phyloP scores from a whole-genome alignment of 768 basidiomycete species.

The Trametes elegans region DNA sequence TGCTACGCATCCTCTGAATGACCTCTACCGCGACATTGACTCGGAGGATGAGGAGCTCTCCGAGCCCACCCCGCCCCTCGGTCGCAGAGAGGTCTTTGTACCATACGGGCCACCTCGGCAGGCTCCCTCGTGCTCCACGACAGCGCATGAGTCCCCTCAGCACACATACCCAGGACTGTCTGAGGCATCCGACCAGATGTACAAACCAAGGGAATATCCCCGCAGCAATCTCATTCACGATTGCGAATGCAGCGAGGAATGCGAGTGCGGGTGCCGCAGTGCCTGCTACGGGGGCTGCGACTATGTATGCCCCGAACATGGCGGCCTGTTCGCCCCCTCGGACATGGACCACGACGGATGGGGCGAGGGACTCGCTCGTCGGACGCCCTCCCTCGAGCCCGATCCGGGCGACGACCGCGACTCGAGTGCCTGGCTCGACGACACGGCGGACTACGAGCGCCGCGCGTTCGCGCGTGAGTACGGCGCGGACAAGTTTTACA shows the following conservation, averaged over 20 bases:
- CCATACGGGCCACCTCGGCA: not conserved
- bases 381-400: not conserved
- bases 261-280: too few species aligned
- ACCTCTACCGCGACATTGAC: not conserved
- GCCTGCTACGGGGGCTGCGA: too few species aligned
- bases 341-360: not conserved
- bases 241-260: too few species aligned
- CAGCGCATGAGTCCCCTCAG: too few species aligned
- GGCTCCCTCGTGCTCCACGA: too few species aligned
- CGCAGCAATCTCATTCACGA: too few species aligned
- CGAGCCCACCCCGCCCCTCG: not conserved
- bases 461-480: not conserved
- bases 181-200: too few species aligned
- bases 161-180: not conserved
- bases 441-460: conserved; percentile 3
- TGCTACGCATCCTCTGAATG: not conserved
- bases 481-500: conserved; percentile 4
- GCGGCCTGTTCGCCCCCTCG: too few species aligned
- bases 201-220: too few species aligned
- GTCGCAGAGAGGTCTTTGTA: conserved; percentile 13
- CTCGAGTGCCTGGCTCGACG: not conserved
- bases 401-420: not conserved
- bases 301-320: too few species aligned
- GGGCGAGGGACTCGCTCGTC: not conserved
- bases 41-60: not conserved